A percentile compares a stretch with the other conserved stretches of the same genome.
Evolutionary conservation across 352 stramenopile species (phyloP).

Genomic region (Phytophthora europaea): DNA sequence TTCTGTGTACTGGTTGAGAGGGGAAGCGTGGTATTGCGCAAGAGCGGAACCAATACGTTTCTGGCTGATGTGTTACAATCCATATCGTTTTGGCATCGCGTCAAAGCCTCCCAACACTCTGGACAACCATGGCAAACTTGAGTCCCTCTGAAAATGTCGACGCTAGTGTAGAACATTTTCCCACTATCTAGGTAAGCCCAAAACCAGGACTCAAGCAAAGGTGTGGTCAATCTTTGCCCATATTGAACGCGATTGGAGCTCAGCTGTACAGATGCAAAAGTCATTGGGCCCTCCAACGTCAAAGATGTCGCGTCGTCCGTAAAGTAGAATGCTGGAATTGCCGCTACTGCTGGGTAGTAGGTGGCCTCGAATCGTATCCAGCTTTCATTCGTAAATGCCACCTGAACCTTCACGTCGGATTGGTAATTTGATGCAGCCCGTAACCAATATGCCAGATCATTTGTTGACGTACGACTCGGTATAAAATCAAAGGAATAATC

Average conservation of each 20-base stretch:
- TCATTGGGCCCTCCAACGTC: background rate
- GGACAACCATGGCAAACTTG: slow-evolving; percentile 26
- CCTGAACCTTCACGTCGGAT: slow-evolving; percentile 11
- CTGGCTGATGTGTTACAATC: slow-evolving; percentile 23
- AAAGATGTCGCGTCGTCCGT: background rate
- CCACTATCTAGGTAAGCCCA: background rate
- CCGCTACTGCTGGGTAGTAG: slow-evolving; percentile 12
- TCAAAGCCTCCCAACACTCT: slow-evolving; percentile 28
- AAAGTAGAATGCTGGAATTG: slow-evolving; percentile 19
- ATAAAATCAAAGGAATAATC: slow-evolving; percentile 6
- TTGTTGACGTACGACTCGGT: background rate
- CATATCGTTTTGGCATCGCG: slow-evolving; percentile 26
- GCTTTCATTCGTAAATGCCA: background rate
- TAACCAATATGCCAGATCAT: slow-evolving; percentile 14
- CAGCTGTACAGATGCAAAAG: slow-evolving; percentile 20
- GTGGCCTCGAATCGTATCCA: slow-evolving; percentile 12
- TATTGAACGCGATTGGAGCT: slow-evolving; percentile 25
- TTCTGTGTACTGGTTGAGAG: slow-evolving; percentile 4
- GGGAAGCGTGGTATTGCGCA: slow-evolving; percentile 14
- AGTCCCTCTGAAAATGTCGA: slow-evolving; percentile 15
- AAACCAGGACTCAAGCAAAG: slow-evolving; percentile 28
- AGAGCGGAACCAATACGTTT: slow-evolving; percentile 22
- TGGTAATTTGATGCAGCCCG: background rate
- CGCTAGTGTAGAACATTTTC: slow-evolving; percentile 6
- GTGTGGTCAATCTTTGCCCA: slow-evolving; percentile 9